Percentiles rank a stretch among this genome's conserved stretches.
Conservation (phyloP, 192 early-diverging fungal genomes). For the Powellomyces hirtus region DNA sequence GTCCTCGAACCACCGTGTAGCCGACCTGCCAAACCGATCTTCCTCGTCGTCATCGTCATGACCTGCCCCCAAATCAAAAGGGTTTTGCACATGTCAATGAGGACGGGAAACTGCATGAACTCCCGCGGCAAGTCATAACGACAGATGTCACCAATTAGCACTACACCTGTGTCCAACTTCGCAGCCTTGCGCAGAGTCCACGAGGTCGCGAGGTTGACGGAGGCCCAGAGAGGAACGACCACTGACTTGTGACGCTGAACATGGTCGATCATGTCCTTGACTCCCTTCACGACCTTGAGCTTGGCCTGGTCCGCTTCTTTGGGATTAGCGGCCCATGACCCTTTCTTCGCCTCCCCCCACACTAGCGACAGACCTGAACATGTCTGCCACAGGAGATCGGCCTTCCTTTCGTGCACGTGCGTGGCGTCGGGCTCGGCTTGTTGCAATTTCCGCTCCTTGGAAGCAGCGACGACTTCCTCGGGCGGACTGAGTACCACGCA, state of each 20-base stretch:
- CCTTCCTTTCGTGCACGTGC: not conserved
- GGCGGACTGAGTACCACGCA: not conserved
- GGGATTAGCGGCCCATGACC: not conserved
- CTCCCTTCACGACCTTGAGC: not conserved
- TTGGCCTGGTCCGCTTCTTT: not conserved
- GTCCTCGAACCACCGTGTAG: too few relatives aligned
- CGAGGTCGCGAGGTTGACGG: not conserved
- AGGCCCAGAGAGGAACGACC: not conserved
- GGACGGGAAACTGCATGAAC: too few relatives aligned
- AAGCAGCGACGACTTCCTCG: not conserved
- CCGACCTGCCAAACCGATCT: too few relatives aligned
- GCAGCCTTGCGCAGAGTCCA: not conserved
- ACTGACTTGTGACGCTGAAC: not conserved
- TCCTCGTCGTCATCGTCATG: too few relatives aligned
- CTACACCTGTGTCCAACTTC: not conserved
- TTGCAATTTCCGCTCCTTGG: not conserved
- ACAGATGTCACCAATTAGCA: not conserved
- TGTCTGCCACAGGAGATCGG: not conserved
- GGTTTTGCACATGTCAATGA: too few relatives aligned
- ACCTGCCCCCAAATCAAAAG: too few relatives aligned
- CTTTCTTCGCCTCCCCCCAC: conserved; percentile 2
- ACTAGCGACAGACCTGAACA: not conserved
- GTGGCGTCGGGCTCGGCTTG: not conserved
- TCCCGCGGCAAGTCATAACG: too few relatives aligned
- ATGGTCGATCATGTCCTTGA: not conserved